Evolutionary conservation across 2,329 filamentous ascomycete genomes (phyloP), one percentile per base, ranked within the genome.

Genomic region (Diaporthe batatas): DNA sequence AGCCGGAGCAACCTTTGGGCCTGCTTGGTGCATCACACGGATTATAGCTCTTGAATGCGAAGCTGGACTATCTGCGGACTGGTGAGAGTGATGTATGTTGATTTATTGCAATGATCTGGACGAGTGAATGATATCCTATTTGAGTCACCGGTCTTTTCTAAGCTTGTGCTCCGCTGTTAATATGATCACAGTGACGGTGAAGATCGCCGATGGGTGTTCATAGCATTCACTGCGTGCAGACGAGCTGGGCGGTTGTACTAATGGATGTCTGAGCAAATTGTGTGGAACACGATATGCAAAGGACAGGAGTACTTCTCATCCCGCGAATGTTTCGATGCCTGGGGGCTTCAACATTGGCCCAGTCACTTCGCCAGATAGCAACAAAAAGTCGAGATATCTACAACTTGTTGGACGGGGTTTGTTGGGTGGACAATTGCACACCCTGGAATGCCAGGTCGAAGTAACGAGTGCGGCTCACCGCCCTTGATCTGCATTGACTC

Each of bases 1-100:
- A 91, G 82, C 80, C 81, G 3, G 84, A 86, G 51, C 68, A 32
- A 32, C 68, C 42, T 0, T 2, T 55, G n/a, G 59, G 36, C 12
- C 36, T n/a, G 6, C 3, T 14, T 16, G 44, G 39, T 4, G n/a
- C 16, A 14, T 2, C 29, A 11, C 65, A 32, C 5, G 65, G 65
- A 23, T 36, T 42, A 32, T 42, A 54, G 39, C 4, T 16, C 32
- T 29, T 36, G 36, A 58, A 23, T 34, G 12, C 44, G 2, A n/a
- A 10, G 16, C 0, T 12, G 32, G 12, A 32, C 23, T 18, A 1
- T 23, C 14, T 1, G 39, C 8, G 14, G 5, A 6, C 25, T 42
- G 8, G 58, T 16, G 39, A 23, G 25, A 64, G 42, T 49, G 42
- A 29, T n/a, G 34, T n/a, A 62, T 59, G 34, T 36, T 36, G 2